Percentiles rank a stretch among this genome's conserved stretches.
phyloP scores from a whole-genome alignment of 192 early-diverging fungal genomes.

The Gryganskiella cystojenkinii region DNA sequence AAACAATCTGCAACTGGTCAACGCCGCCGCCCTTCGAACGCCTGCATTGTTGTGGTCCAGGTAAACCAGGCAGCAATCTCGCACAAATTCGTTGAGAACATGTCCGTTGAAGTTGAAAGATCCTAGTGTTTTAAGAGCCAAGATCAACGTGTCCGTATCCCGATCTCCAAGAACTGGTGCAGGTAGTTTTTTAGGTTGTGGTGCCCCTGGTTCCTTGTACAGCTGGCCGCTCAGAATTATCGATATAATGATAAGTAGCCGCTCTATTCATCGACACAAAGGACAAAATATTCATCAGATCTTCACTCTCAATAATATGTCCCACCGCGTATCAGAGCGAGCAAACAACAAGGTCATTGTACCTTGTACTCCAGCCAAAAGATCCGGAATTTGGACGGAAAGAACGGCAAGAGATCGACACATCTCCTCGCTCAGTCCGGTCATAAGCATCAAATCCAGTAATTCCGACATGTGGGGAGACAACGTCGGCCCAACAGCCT shows the following conservation, averaged over 20 bases:
- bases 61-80: constrained; percentile 80
- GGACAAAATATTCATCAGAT: no score
- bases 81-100: constrained; percentile 86
- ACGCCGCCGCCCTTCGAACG: constrained; percentile 83
- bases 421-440: constrained; percentile 85
- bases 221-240: constrained; percentile 81
- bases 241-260: constrained; percentile 88
- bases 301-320: background rate
- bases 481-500: constrained; percentile 86
- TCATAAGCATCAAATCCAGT: constrained; percentile 90
- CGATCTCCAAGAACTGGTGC: constrained; percentile 69
- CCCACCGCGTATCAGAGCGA: background rate
- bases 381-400: constrained; percentile 79
- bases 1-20: constrained; percentile 83
- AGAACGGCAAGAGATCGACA: constrained; percentile 82
- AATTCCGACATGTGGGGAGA: constrained; percentile 86
- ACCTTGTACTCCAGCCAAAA: constrained; percentile 89
- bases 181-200: constrained; percentile 66
- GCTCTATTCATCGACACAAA: constrained; percentile 58
- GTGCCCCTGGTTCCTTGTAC: constrained; percentile 79
- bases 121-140: constrained; percentile 84
- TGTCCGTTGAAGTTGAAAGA: constrained; percentile 83
- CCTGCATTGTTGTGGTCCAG: constrained; percentile 77
- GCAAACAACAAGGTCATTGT: background rate
- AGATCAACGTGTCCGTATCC: constrained; percentile 37